Evolutionary conservation across 2,329 filamentous ascomycete species (phyloP).

Genomic region (Scopulariopsis brevicaulis): DNA sequence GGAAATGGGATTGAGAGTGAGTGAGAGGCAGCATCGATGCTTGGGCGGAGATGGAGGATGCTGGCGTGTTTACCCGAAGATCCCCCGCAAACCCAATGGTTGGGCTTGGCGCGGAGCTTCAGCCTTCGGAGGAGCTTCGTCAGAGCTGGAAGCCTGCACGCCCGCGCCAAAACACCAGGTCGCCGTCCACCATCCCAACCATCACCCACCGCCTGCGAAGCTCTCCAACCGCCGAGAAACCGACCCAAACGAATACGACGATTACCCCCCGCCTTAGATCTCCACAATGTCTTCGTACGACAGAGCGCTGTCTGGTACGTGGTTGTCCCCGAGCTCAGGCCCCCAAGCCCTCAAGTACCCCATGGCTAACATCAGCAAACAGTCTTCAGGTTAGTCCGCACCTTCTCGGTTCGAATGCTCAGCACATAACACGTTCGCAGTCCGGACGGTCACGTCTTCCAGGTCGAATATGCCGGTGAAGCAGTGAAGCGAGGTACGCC

Average conservation of each 20-base stretch:
- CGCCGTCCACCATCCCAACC: constrained; percentile 1
- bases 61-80: background rate
- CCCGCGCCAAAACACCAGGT: constrained; percentile 5
- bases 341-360: background rate
- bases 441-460: constrained; percentile 98
- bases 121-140: constrained; percentile 13
- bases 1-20: background rate
- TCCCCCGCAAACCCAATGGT: background rate
- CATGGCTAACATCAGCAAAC: constrained; percentile 29
- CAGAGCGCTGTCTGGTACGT: constrained; percentile 93
- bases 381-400: constrained; percentile 69
- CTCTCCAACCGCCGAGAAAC: background rate
- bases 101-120: constrained; percentile 2
- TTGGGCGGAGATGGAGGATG: background rate
- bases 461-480: constrained; percentile 98
- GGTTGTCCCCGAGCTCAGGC: constrained; percentile 13
- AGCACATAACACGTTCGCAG: constrained; percentile 42
- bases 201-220: background rate
- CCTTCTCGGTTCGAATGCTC: constrained; percentile 5
- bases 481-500: constrained; percentile 86
- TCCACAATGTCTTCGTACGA: constrained; percentile 80
- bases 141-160: constrained; percentile 16
- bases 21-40: background rate
- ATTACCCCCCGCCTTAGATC: constrained; percentile 6
- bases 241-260: constrained; percentile 2